phyloP scores from a whole-genome alignment of 495 filamentous ascomycete genomes.

The Penicillium macrosclerotiorum region DNA sequence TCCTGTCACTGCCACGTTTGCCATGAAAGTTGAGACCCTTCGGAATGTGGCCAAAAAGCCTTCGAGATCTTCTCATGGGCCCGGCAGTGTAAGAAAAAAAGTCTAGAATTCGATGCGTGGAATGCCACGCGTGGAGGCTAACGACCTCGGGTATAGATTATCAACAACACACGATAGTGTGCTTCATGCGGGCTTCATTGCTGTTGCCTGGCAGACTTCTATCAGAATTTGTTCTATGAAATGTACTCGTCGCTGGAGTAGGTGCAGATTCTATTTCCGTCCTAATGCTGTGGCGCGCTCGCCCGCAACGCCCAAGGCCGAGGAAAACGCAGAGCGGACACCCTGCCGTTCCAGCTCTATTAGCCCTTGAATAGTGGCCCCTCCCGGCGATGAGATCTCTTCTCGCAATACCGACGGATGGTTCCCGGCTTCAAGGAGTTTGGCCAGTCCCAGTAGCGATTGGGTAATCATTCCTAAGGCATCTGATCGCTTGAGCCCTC shows the following conservation, averaged over 20 bases:
- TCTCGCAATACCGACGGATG: background rate
- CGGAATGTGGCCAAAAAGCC: background rate
- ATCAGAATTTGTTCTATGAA: too few species aligned
- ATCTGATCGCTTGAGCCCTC: background rate
- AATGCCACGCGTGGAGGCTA: background rate
- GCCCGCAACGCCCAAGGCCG: background rate
- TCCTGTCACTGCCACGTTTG: conserved; percentile 1
- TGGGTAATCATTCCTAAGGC: background rate
- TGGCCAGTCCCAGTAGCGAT: background rate
- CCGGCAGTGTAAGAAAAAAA: background rate
- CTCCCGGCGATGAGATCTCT: background rate
- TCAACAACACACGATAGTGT: too few species aligned
- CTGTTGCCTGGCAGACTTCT: too few species aligned
- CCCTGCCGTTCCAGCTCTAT: background rate
- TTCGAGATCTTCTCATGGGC: too few species aligned
- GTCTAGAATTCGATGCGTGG: background rate
- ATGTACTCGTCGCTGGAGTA: too few species aligned
- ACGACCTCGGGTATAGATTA: too few species aligned
- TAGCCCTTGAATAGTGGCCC: background rate
- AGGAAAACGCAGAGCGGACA: background rate
- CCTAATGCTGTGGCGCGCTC: background rate
- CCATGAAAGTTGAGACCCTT: background rate
- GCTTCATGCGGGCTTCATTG: too few species aligned
- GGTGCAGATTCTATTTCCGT: too few species aligned
- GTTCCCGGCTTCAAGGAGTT: background rate